These are phyloP conservation scores for Backusella australiensis DNA, from an alignment of 192 early-diverging fungal genomes.

Conservation along the genomic window DNA sequence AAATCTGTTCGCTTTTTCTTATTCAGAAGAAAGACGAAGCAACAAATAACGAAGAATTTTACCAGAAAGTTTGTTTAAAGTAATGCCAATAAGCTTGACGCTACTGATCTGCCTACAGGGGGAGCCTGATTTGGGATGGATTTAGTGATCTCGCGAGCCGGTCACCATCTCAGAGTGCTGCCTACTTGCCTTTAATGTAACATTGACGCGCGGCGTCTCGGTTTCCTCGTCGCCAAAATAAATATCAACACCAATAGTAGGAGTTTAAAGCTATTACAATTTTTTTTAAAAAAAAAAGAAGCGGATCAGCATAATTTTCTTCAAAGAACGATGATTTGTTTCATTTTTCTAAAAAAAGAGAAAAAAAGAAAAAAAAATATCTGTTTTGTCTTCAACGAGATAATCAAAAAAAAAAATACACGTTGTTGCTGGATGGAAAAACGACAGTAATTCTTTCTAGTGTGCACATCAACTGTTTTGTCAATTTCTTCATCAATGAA, in stretches of 20 bases:
- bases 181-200: conserved; percentile 54
- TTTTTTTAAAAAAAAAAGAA: not conserved
- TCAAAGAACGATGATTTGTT: too few relatives aligned
- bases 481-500: too few relatives aligned
- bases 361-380: too few relatives aligned
- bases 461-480: too few relatives aligned
- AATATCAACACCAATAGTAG: conserved; percentile 44
- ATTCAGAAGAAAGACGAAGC: not conserved
- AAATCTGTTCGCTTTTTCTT: not conserved
- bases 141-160: conserved; percentile 41
- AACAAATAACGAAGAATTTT: conserved; percentile 63
- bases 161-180: conserved; percentile 33
- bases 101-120: conserved; percentile 75
- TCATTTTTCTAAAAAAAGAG: too few relatives aligned
- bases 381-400: too few relatives aligned
- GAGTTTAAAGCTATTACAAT: not conserved
- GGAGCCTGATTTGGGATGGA: conserved; percentile 63
- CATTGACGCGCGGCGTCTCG: conserved; percentile 78
- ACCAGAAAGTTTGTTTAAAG: conserved; percentile 76
- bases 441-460: too few relatives aligned
- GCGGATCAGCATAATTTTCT: too few relatives aligned
- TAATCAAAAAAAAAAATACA: too few relatives aligned
- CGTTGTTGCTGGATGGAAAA: too few relatives aligned
- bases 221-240: conserved; percentile 41
- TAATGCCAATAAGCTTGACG: conserved; percentile 63